Conservation (phyloP, 176 grass and related monocot genomes). For the Themeda triandra region DNA sequence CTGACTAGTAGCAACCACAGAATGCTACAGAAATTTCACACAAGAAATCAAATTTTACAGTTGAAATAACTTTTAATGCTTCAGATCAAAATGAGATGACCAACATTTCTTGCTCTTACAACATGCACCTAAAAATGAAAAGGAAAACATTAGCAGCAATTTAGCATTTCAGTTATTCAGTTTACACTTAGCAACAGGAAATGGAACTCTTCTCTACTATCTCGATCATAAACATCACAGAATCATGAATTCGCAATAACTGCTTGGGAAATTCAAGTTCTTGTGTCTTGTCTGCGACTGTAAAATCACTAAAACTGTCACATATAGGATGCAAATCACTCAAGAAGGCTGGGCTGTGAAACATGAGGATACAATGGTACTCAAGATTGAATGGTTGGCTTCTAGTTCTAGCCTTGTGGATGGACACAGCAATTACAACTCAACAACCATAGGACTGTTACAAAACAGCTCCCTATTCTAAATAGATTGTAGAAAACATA, state of each 20-base stretch:
- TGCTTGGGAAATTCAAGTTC: too few relatives aligned
- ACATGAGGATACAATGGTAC: too few relatives aligned
- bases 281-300: too few relatives aligned
- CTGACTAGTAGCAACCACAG: neutral
- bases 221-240: neutral
- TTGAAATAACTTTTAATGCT: neutral
- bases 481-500: too few relatives aligned
- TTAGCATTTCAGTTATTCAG: slow-evolving; percentile 7
- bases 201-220: neutral
- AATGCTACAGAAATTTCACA: neutral
- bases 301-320: too few relatives aligned
- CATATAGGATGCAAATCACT: too few relatives aligned
- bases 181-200: neutral
- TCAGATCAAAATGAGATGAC: neutral
- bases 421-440: too few relatives aligned
- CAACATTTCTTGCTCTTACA: neutral
- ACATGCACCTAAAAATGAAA: neutral
- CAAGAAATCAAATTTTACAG: neutral
- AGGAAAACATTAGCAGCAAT: neutral
- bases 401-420: too few relatives aligned
- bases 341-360: too few relatives aligned
- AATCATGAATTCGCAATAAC: neutral
- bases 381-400: too few relatives aligned
- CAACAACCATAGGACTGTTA: too few relatives aligned
- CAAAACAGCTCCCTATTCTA: too few relatives aligned